Percentiles rank a stretch among this genome's conserved stretches.
Conservation (phyloP, 1,139 yeast genomes). For the Candida sp. region DNA sequence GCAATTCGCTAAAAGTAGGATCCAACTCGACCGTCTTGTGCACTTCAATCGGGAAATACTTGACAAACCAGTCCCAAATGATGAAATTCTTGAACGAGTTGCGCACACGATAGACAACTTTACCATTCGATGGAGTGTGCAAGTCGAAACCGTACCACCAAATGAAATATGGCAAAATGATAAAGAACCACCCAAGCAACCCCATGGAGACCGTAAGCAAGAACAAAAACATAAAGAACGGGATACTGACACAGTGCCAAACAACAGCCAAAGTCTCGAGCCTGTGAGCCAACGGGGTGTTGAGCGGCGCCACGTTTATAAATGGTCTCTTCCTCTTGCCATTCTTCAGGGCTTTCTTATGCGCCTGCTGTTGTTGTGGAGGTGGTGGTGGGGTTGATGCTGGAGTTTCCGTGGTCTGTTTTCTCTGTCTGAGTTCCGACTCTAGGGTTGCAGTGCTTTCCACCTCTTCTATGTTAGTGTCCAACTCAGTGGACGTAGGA, state of each 20-base stretch:
- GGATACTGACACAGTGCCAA: constrained; percentile 80
- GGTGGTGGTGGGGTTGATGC: background rate
- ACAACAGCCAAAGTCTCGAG: constrained; percentile 74
- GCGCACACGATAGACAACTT: constrained; percentile 60
- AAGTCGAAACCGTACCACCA: constrained; percentile 62
- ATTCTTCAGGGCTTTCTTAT: background rate
- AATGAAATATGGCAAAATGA: constrained; percentile 57
- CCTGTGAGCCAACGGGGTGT: constrained; percentile 60
- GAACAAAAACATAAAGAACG: constrained; percentile 57
- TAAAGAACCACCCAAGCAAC: constrained; percentile 71
- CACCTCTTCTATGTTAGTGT: background rate
- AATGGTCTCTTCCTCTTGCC: constrained; percentile 13
- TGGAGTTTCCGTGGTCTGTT: background rate
- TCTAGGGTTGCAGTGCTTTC: background rate
- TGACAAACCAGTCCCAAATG: constrained; percentile 77
- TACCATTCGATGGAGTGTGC: constrained; percentile 77
- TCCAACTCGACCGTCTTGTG: constrained; percentile 73
- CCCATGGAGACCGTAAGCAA: constrained; percentile 62
- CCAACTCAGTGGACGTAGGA: background rate
- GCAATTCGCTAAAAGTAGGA: constrained; percentile 66
- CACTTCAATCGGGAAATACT: constrained; percentile 81
- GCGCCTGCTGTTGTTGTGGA: background rate
- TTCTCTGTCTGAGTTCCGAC: constrained; percentile 3
- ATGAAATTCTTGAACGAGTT: constrained; percentile 58
- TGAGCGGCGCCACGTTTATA: constrained; percentile 52